Conservation (phyloP, 2,329 filamentous ascomycete species). For the Penicillium capsulatum region DNA sequence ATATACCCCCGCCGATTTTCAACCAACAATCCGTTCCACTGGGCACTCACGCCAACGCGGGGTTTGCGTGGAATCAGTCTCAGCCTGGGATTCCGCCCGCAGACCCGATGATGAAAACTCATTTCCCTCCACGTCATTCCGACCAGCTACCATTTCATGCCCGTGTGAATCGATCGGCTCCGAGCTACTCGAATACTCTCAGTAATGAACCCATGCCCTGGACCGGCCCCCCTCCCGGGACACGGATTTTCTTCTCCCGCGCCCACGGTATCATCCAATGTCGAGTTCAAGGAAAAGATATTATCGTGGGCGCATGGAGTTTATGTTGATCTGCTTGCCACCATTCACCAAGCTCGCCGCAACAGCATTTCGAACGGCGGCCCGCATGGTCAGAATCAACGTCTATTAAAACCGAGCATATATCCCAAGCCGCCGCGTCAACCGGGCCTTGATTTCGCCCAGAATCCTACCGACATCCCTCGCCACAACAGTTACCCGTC, state of each 20-base stretch:
- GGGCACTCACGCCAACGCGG: constrained; percentile 24
- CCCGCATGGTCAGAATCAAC: constrained; percentile 40
- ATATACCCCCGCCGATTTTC: constrained; percentile 29
- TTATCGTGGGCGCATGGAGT: constrained; percentile 66
- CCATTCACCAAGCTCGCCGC: constrained; percentile 54
- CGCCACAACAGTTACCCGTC: constrained; percentile 37
- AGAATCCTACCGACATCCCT: constrained; percentile 24
- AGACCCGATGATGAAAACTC: constrained; percentile 31
- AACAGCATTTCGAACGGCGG: constrained; percentile 47
- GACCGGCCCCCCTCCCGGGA: constrained; percentile 18
- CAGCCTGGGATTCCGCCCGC: constrained; percentile 25
- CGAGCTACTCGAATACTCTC: constrained; percentile 2
- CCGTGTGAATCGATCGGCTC: neutral
- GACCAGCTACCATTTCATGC: constrained; percentile 28
- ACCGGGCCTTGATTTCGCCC: constrained; percentile 50
- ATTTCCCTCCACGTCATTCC: constrained; percentile 38
- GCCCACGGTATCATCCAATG: constrained; percentile 31
- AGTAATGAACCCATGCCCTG: constrained; percentile 27
- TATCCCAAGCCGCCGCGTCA: constrained; percentile 60
- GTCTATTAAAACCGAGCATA: constrained; percentile 52
- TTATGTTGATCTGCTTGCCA: constrained; percentile 66
- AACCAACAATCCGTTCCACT: constrained; percentile 26
- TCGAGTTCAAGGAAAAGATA: constrained; percentile 63
- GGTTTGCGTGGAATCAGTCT: constrained; percentile 32
- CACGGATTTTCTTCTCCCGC: constrained; percentile 22